Evolutionary conservation across 352 stramenopile species (phyloP), one percentile per base, ranked within the genome.

Genomic region (Phytopythium delawarense): DNA sequence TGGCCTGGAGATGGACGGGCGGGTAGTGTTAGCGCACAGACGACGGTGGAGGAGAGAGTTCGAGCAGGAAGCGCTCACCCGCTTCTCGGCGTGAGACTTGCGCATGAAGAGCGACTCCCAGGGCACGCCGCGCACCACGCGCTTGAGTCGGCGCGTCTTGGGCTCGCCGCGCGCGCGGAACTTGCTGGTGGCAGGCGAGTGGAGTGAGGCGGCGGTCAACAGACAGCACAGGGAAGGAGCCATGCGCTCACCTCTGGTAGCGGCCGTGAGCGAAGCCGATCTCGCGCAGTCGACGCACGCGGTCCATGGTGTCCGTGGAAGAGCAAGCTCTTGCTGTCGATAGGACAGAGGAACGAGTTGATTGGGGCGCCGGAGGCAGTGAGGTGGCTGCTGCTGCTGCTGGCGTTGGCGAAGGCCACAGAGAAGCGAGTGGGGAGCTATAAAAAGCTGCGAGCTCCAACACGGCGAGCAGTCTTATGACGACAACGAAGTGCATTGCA

Each of bases 71-170:
- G 2, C 4, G 62, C 70, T n/a, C 42, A 91, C 84, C 49, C 74
- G 74, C 54, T 88, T 88, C 64, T 93, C 84, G 28, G 58, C 52
- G 4, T 66, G 61, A 7, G 81, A 89, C 59, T 91, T 93, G 44
- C 84, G 78, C 84, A 93, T 88, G 59, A 93, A 91, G 34, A 89
- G 66, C 45, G 84, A 91, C 52, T 93, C 81, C 81, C 81, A 93
- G 1, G 78, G 66, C 40, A 66, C 25, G 8, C 44, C 37, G 23
- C 66, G 75, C 0, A 44, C 61, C 28, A 87, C 63, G 9, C 55
- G 63, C 59, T 77, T 79, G 8, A 66, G 58, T 20, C 54, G 63
- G 16, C 66, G 69, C 25, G 78, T 84, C 57, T 86, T 87, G 13
- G 74, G 76, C 46, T 78, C 79, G 73, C 81, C 54, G 23, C 79